Evolutionary conservation across 116 monocot genomes (phyloP).

Genomic region (Zostera marina): DNA sequence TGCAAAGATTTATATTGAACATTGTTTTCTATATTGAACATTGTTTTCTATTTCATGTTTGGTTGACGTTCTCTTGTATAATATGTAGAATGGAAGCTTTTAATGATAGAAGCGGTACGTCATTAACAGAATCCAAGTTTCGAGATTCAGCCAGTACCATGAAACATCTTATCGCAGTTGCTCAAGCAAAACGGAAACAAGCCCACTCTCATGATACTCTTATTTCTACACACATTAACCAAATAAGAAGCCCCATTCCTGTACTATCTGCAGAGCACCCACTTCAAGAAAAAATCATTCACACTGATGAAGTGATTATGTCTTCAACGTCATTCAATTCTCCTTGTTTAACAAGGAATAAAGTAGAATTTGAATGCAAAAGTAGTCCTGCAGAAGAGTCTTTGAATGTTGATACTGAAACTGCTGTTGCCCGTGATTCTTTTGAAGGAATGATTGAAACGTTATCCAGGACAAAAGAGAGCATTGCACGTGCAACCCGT

Average conservation of each 20-base stretch:
- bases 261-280: slow-evolving; percentile 13
- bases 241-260: slow-evolving; percentile 47
- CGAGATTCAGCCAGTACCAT: slow-evolving; percentile 48
- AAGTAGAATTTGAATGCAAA: slow-evolving; percentile 25
- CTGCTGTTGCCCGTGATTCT: slow-evolving; percentile 84
- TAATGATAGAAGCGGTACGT: slow-evolving; percentile 13
- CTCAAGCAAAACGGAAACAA: slow-evolving; percentile 78
- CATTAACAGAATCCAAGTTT: slow-evolving; percentile 7
- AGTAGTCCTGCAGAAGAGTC: slow-evolving; percentile 37
- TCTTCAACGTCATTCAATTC: slow-evolving; percentile 21
- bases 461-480: slow-evolving; percentile 86
- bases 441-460: slow-evolving; percentile 97
- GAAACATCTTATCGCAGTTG: slow-evolving; percentile 92
- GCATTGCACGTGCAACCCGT: slow-evolving; percentile 93
- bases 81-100: slow-evolving; percentile 12
- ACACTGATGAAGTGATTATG: slow-evolving; percentile 23
- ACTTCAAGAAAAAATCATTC: slow-evolving; percentile 17
- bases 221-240: slow-evolving; percentile 21
- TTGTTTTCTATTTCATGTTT: background rate
- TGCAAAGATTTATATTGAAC: background rate
- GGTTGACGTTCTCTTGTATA: background rate
- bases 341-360: slow-evolving; percentile 23
- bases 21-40: background rate
- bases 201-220: slow-evolving; percentile 21
- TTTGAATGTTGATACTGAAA: slow-evolving; percentile 68